phyloP scores from a whole-genome alignment of 257 asterid genomes.

The Nicotiana knightiana region DNA sequence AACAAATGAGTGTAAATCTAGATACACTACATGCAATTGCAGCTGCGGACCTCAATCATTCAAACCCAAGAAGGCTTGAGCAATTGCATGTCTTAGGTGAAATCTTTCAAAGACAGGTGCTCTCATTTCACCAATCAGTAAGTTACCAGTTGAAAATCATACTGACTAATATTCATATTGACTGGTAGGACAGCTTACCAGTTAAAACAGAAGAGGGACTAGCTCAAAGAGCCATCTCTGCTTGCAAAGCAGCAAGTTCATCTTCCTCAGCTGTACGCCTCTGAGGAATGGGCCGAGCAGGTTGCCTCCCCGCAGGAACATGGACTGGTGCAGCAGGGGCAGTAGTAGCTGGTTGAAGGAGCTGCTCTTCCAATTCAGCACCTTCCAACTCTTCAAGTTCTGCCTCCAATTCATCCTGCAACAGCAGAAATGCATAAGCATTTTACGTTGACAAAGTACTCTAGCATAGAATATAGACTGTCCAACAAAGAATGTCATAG shows the following conservation, averaged over 20 bases:
- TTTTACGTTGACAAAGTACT: neutral
- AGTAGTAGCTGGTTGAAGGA: slow-evolving; percentile 31
- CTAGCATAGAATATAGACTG: neutral
- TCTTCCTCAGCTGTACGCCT: slow-evolving; percentile 26
- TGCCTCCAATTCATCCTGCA: slow-evolving; percentile 37
- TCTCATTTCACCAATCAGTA: neutral
- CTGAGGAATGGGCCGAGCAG: slow-evolving; percentile 21
- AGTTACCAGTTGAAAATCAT: neutral
- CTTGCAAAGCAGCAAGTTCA: slow-evolving; percentile 34
- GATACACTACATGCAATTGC: neutral
- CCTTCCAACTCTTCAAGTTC: slow-evolving; percentile 36
- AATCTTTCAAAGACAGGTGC: neutral
- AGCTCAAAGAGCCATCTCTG: slow-evolving; percentile 32
- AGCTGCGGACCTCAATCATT: neutral
- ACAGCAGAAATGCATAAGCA: neutral
- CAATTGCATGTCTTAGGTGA: neutral
- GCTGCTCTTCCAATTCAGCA: slow-evolving; percentile 29
- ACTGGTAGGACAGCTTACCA: neutral
- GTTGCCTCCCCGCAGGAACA: slow-evolving; percentile 21
- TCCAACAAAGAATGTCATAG: neutral
- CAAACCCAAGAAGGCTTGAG: neutral
- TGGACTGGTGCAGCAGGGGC: slow-evolving; percentile 28
- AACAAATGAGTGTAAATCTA: neutral
- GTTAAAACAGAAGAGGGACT: neutral
- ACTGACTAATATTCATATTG: neutral